Evolutionary conservation across 1,284 basidiomycete genomes (phyloP).

Genomic region (Apiotrichum brassicae): DNA sequence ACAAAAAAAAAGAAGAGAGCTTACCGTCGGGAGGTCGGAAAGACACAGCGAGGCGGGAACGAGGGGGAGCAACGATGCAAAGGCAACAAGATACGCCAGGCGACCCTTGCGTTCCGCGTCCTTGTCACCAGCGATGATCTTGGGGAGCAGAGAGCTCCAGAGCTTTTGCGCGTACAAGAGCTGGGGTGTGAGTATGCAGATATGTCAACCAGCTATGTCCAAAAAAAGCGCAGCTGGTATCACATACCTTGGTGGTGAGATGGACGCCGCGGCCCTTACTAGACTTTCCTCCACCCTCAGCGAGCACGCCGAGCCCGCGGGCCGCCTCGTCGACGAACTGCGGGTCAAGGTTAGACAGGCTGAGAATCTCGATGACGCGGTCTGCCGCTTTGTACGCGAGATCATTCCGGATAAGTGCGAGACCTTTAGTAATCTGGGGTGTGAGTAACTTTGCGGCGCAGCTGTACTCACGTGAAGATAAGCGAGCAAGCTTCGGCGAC

Average conservation of each 20-base stretch:
- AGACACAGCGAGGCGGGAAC: constrained; percentile 70
- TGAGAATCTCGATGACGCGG: constrained; percentile 62
- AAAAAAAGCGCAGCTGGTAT: too few relatives aligned
- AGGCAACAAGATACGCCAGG: constrained; percentile 66
- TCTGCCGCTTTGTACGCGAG: constrained; percentile 57
- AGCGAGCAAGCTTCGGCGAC: constrained; percentile 24
- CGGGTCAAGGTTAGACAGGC: constrained; percentile 49
- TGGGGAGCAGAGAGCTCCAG: constrained; percentile 66
- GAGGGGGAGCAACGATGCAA: constrained; percentile 73
- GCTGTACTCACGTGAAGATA: constrained; percentile 26
- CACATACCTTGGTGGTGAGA: constrained; percentile 63
- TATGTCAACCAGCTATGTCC: too few relatives aligned
- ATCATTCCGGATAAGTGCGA: constrained; percentile 68
- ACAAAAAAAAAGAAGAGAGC: constrained; percentile 20
- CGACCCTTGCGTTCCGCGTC: constrained; percentile 24
- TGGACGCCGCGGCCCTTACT: constrained; percentile 64
- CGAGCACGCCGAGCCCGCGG: constrained; percentile 62
- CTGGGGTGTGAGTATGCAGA: constrained; percentile 47
- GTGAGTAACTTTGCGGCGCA: too few relatives aligned
- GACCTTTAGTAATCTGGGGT: constrained; percentile 70
- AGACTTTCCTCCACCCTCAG: constrained; percentile 40
- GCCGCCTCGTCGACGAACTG: constrained; percentile 53
- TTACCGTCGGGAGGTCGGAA: constrained; percentile 60
- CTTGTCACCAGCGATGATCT: constrained; percentile 58
- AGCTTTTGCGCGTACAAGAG: constrained; percentile 80